phyloP scores from a whole-genome alignment of 352 stramenopile species.

The Peronosclerospora sorghi region DNA sequence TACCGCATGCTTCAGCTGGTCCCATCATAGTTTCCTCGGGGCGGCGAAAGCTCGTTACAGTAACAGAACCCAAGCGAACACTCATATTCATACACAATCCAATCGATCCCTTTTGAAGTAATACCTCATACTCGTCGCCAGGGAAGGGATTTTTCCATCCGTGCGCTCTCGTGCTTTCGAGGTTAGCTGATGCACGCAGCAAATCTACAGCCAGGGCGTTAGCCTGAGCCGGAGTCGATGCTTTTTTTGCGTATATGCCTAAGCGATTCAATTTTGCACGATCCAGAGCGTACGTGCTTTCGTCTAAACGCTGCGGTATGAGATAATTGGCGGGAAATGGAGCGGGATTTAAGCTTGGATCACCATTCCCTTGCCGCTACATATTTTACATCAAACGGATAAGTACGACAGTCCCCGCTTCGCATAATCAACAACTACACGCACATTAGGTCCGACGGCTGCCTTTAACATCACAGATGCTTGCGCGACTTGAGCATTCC shows the following conservation, averaged over 20 bases:
- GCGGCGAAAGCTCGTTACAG: conserved; percentile 73
- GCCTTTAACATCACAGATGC: conserved; percentile 7
- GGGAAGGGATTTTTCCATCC: conserved; percentile 61
- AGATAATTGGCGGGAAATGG: conserved; percentile 53
- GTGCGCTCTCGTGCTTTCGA: conserved; percentile 33
- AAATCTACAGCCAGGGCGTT: conserved; percentile 63
- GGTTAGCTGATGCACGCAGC: conserved; percentile 34
- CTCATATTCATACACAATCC: conserved; percentile 88
- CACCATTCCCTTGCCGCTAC: conserved; percentile 16
- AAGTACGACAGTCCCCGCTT: neutral
- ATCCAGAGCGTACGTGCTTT: conserved; percentile 44
- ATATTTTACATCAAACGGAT: conserved; percentile 1
- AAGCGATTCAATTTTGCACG: conserved; percentile 34
- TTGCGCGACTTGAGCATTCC: conserved; percentile 16
- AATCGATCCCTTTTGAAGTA: conserved; percentile 80
- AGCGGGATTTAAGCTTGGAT: conserved; percentile 39
- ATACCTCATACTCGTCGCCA: conserved; percentile 71
- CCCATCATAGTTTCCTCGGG: conserved; percentile 64
- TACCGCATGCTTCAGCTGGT: conserved; percentile 66
- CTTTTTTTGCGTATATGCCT: conserved; percentile 48
- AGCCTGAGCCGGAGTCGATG: conserved; percentile 43
- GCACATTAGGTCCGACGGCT: conserved; percentile 11
- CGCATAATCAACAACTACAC: conserved; percentile 2
- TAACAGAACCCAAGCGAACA: conserved; percentile 66
- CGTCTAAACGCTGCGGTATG: conserved; percentile 46